phyloP scores from a whole-genome alignment of 345 rosid species.

The Hevea brasiliensis region DNA sequence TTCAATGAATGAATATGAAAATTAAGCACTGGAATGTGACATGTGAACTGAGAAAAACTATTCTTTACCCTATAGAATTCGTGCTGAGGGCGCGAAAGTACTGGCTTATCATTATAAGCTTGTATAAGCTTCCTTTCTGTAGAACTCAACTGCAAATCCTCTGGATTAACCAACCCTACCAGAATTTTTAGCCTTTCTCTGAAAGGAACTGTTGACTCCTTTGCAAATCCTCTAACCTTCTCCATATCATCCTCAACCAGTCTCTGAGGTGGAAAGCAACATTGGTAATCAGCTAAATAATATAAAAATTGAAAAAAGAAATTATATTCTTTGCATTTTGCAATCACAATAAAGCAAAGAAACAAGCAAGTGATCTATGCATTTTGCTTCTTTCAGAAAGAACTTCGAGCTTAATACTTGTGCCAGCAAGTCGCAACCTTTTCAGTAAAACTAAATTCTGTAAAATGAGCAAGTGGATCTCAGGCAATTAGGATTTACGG shows the following conservation, averaged over 20 bases:
- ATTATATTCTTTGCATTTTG: no score
- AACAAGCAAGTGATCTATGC: no score
- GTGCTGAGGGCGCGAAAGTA: constrained; percentile 87
- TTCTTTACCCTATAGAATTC: constrained; percentile 56
- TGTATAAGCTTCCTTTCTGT: constrained; percentile 71
- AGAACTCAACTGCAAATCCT: constrained; percentile 63
- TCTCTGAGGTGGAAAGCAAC: constrained; percentile 44
- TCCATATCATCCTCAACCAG: constrained; percentile 70
- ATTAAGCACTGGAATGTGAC: not conserved
- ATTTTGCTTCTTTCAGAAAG: no score
- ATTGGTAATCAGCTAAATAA: not conserved
- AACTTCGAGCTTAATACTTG: no score
- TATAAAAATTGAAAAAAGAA: no score
- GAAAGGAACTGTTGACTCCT: constrained; percentile 57
- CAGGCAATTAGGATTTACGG: no score
- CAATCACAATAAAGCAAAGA: no score
- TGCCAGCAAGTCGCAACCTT: no score
- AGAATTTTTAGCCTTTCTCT: constrained; percentile 80
- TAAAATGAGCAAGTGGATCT: no score
- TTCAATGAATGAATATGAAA: not conserved
- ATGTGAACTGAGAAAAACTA: not conserved
- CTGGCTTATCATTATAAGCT: constrained; percentile 73
- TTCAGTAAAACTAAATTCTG: no score
- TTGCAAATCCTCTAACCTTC: constrained; percentile 63
- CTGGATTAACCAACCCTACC: constrained; percentile 71